Evolutionary conservation across 441 rosid genomes (phyloP), one percentile per base, ranked within the genome.

Genomic region (Biscutella laevigata): DNA sequence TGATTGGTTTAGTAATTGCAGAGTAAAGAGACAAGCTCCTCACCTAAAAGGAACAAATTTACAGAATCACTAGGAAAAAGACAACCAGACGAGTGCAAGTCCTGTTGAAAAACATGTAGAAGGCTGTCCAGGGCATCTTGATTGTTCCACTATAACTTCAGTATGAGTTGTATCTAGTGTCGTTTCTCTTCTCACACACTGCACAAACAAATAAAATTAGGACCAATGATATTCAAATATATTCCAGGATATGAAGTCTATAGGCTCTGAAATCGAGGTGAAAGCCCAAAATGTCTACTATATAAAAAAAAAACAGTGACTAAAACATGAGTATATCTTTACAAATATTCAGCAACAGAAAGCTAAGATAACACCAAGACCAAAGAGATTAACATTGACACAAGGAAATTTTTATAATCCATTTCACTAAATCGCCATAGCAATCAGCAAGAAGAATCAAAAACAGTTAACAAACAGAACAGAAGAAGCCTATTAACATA

Each of bases 81-180:
- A 77, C 85, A 73, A 75, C 84, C 76, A 88, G 62, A 62, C 84
- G 83, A 53, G 78, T 78, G 64, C 66, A 75, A 58, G 69, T 74
- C 73, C 78, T 59, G 84, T 67, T 72, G 69, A 67, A 76, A 69
- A 80, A 77, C 80, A 85, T 72, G 62, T 77, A 80, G 66, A 73
- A 74, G 38, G 79, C 71, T 29, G 77, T 68, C 89, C 89, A 77
- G 47, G 94, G 85, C 96, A 88, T 88, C 72, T 72, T 83, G 82
- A 40, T 61, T 34, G 57, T 42, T 52, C 61, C 42, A 54, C 19
- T 66, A 46, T 38, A 66, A 47, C 50, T 67, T 54, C 51, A 12
- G 28, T 17, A 11, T 11, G 1, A n/a, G 52, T n/a, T 36, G 4
- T 29, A 21, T 39, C 17, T 9, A 62, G 4, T 16, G 32, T 10